phyloP scores from a whole-genome alignment of 2,329 filamentous ascomycete genomes.

The Sclerotinia subarctica region DNA sequence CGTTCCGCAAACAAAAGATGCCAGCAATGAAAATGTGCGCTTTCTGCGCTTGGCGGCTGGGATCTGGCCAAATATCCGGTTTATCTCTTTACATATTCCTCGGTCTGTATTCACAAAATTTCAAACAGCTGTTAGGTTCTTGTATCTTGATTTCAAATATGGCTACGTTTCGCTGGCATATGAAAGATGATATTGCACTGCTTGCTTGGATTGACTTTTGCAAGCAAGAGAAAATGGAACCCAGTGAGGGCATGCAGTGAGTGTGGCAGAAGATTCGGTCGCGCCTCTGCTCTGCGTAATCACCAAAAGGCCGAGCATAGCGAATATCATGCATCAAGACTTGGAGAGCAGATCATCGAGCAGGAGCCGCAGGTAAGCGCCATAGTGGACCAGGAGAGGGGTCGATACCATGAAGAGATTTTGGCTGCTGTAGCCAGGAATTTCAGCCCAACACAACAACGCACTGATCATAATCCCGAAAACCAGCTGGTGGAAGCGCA shows the following conservation, averaged over 20 bases:
- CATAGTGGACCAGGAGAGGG: not conserved
- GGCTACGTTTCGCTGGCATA: not conserved
- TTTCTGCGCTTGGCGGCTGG: not conserved
- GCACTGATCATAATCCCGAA: not conserved
- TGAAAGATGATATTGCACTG: slow-evolving; percentile 4
- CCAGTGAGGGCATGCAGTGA: not conserved
- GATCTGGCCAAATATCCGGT: not conserved
- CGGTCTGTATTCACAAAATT: not conserved
- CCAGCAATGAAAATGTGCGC: not conserved
- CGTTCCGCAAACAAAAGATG: not conserved
- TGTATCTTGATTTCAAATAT: not conserved
- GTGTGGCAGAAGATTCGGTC: not conserved
- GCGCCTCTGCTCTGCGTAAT: not conserved
- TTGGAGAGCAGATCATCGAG: not conserved
- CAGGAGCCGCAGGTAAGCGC: not conserved
- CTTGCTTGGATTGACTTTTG: slow-evolving; percentile 23
- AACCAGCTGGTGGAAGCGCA: not conserved
- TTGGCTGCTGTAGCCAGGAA: not conserved
- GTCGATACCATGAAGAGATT: no score
- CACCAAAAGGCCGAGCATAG: not conserved
- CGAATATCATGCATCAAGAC: not conserved
- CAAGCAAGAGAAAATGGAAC: not conserved
- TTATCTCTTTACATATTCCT: not conserved
- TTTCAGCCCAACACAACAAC: not conserved
- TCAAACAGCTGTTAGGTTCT: not conserved